These are phyloP conservation scores for Coemansia reversa DNA, from an alignment of 192 early-diverging fungal genomes.

Conservation along the genomic window DNA sequence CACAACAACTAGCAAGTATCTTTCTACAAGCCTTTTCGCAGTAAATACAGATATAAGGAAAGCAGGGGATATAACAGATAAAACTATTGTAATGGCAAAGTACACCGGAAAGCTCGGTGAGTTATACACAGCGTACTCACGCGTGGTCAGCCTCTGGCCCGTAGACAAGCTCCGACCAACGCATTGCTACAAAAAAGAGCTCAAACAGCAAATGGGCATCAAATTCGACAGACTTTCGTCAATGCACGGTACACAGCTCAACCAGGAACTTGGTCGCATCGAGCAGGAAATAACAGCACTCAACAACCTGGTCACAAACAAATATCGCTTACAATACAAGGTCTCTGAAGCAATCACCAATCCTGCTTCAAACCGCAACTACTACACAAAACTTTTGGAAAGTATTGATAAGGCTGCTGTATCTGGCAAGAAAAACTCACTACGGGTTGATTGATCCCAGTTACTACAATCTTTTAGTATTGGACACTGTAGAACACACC, in stretches of 20 bases:
- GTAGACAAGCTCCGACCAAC: constrained; percentile 67
- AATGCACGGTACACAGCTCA: constrained; percentile 29
- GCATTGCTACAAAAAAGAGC: constrained; percentile 63
- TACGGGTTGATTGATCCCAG: constrained; percentile 34
- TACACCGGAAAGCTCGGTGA: constrained; percentile 38
- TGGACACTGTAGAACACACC: too few species aligned
- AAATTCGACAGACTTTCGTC: constrained; percentile 33
- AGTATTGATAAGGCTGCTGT: constrained; percentile 40
- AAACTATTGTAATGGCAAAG: constrained; percentile 17
- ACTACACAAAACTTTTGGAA: constrained; percentile 37
- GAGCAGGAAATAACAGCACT: constrained; percentile 31
- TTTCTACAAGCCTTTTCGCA: neutral
- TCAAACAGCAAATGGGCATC: constrained; percentile 44
- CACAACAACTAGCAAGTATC: neutral
- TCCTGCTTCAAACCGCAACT: constrained; percentile 35
- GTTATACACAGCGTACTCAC: constrained; percentile 63
- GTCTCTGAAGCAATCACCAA: constrained; percentile 22
- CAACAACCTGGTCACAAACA: constrained; percentile 25
- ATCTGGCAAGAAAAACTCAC: constrained; percentile 19
- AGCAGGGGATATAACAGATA: too few species aligned
- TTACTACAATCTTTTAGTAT: neutral
- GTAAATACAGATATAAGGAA: neutral
- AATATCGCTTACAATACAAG: constrained; percentile 27
- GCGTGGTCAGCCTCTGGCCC: constrained; percentile 63
- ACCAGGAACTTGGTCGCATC: constrained; percentile 11